Evolutionary conservation across 306 rosid species (phyloP), one percentile per base, ranked within the genome.

Genomic region (Abrus pulchellus): DNA sequence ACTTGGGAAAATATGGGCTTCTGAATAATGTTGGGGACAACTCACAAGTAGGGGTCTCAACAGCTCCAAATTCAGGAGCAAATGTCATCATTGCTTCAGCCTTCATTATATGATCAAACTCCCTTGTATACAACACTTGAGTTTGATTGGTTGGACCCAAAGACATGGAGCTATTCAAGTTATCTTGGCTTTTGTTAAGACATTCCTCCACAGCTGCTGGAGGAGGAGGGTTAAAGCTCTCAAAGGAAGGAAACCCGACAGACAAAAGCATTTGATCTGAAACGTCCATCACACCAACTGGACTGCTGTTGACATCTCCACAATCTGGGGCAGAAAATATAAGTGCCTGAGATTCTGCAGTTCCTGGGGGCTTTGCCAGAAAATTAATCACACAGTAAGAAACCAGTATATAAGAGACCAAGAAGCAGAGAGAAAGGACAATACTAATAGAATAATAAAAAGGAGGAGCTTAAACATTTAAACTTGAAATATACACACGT

Each of bases 41-140:
- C 83, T 90, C 96, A 86, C 91, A 90, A 20, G 88, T 63, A 67
- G 95, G 90, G 49, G 93, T 85, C 85, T 95, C 99, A 77, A 95
- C 99, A 38, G 99, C 99, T 74, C 99, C 98, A 90, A 90, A 95
- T 85, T 95, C 99, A 68, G 92, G 86, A 83, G 99, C 97, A 85
- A 95, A 88, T 80, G 97, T 90, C 97, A 95, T 90, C 90, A 95
- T 84, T 73, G 99, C 99, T 86, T 95, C 99, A 78, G 94, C 92
- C 88, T 95, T 95, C 59, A 88, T 78, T 78, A 95, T 90, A 82
- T 91, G 99, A 89, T 93, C 98, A 84, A 93, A 91, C 85, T 91
- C 99, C 1, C 89, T 86, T 8, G 82, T 69, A 85, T 88, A 84
- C 83, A 85, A 82, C 83, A 84, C 76, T 77, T 88, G 86, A 80